Evolutionary conservation across 768 basidiomycete species (phyloP).

Genomic region (Pulveroboletus sp.): DNA sequence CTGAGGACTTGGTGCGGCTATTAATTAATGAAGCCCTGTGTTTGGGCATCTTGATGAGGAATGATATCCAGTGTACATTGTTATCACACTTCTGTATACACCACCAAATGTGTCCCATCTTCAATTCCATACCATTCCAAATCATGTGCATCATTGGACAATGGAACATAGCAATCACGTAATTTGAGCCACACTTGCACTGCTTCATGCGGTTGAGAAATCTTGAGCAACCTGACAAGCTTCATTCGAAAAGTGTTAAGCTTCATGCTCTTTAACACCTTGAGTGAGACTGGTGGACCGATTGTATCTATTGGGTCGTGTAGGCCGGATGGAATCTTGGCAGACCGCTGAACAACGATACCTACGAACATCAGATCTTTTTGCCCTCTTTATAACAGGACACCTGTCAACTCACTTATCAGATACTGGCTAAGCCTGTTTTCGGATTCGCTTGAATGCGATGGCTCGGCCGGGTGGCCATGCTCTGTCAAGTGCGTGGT

Average conservation of each 20-base stretch:
- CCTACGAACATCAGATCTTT: conserved; percentile 17
- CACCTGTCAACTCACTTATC: conserved; percentile 44
- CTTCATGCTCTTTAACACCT: conserved; percentile 66
- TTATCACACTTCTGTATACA: conserved; percentile 20
- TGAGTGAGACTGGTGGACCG: conserved; percentile 34
- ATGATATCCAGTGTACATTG: neutral
- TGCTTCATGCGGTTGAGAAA: conserved; percentile 21
- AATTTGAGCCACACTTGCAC: conserved; percentile 56
- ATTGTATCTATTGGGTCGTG: conserved; percentile 13
- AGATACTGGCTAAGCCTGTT: conserved; percentile 59
- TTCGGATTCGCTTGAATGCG: conserved; percentile 27
- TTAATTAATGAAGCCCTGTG: conserved; percentile 14
- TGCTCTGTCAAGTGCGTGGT: conserved; percentile 43
- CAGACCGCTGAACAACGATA: conserved; percentile 29
- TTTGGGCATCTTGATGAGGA: neutral
- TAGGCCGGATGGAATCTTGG: conserved; percentile 20
- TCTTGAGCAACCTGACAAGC: conserved; percentile 47
- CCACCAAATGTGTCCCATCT: conserved; percentile 38
- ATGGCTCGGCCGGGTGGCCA: conserved; percentile 45
- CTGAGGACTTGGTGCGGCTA: conserved; percentile 7
- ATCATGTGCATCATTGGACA: conserved; percentile 51
- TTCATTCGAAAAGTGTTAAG: conserved; percentile 63
- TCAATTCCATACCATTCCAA: conserved; percentile 75
- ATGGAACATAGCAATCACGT: conserved; percentile 45
- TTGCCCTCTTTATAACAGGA: conserved; percentile 3